Evolutionary conservation across 2,329 filamentous ascomycete genomes (phyloP).

Genomic region (Neonectria faginata): DNA sequence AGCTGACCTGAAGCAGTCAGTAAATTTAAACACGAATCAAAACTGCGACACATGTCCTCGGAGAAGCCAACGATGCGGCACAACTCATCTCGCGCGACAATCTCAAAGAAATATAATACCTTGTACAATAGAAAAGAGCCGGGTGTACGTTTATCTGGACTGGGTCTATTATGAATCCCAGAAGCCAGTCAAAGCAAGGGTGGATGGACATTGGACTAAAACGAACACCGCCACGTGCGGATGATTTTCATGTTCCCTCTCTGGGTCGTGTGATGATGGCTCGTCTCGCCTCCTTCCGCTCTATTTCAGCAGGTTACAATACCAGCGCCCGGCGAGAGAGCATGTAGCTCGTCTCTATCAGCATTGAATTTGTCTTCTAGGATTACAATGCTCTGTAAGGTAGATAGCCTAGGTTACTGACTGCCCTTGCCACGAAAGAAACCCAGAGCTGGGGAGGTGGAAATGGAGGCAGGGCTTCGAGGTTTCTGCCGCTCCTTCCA

Average conservation of each 20-base stretch:
- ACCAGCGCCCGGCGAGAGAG: background rate
- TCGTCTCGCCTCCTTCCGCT: background rate
- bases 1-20: conserved; percentile 39
- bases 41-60: conserved; percentile 2
- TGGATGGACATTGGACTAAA: conserved; percentile 32
- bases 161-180: conserved; percentile 29
- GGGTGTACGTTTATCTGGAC: conserved; percentile 46
- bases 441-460: background rate
- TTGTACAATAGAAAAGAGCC: conserved; percentile 45
- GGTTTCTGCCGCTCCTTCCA: background rate
- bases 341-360: background rate
- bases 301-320: background rate
- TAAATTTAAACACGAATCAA: conserved; percentile 35
- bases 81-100: background rate
- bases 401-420: too few relatives aligned
- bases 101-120: conserved; percentile 29
- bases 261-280: background rate
- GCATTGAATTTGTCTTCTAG: background rate
- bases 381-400: background rate
- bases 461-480: background rate
- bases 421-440: background rate
- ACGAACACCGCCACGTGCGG: conserved; percentile 31
- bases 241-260: conserved; percentile 1
- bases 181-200: conserved; percentile 35
- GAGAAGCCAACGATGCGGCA: background rate